Percentiles rank a stretch among this genome's conserved stretches.
Conservation (phyloP, 345 rosid species). For the Eucalyptus sp. region DNA sequence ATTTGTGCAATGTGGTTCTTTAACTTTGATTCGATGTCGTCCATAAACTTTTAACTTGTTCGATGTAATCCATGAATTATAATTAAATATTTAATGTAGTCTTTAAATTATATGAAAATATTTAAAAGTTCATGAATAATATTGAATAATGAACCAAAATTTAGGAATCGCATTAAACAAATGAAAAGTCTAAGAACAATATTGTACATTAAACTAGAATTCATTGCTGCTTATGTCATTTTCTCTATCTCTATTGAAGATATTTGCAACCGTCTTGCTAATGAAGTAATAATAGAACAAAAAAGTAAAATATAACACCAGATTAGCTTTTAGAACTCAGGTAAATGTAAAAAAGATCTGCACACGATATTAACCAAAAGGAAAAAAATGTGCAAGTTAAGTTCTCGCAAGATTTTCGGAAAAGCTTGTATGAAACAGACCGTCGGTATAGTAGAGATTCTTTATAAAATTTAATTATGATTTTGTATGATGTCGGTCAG, state of each 20-base stretch:
- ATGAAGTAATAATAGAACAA: not conserved
- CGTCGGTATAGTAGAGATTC: not conserved
- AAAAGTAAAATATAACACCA: not conserved
- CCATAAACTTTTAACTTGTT: not conserved
- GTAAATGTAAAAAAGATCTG: not conserved
- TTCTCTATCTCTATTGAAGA: not conserved
- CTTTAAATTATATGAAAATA: not conserved
- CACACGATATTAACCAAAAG: not conserved
- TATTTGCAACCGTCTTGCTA: not conserved
- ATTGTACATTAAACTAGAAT: not conserved
- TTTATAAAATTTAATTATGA: not conserved
- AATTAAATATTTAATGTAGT: accelerated
- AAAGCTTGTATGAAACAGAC: not conserved
- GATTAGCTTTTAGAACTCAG: not conserved
- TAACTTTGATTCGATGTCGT: accelerated
- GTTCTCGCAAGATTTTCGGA: not conserved
- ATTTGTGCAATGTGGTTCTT: too few relatives aligned
- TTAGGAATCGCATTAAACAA: not conserved
- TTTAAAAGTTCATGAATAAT: not conserved
- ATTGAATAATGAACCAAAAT: not conserved
- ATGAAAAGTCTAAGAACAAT: not conserved
- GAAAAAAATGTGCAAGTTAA: not conserved
- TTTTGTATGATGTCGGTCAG: not conserved
- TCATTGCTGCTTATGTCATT: not conserved
- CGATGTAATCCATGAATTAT: not conserved